phyloP scores from a whole-genome alignment of 2,329 filamentous ascomycete genomes.

The Pseudogymnoascus sp. region DNA sequence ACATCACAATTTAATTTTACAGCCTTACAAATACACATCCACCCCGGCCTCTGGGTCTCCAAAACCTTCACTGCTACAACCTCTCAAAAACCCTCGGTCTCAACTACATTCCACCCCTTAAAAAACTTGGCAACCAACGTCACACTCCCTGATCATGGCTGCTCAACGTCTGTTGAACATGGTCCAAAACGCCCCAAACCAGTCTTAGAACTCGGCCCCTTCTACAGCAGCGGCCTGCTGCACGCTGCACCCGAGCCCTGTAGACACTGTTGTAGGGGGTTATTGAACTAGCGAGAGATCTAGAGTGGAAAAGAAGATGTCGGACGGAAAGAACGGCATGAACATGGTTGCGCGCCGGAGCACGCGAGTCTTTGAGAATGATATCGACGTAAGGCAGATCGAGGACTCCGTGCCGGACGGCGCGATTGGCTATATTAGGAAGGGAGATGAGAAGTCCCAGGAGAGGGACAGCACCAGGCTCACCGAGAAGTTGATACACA shows the following conservation, averaged over 20 bases:
- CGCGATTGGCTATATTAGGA: constrained; percentile 2
- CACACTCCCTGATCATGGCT: constrained; percentile 6
- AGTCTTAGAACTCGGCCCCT: constrained; percentile 5
- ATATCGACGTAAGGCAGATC: constrained; percentile 9
- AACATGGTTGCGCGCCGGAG: constrained; percentile 9
- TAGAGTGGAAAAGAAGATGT: background rate
- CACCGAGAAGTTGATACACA: background rate
- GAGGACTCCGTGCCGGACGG: background rate
- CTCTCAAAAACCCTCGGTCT: background rate
- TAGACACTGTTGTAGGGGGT: constrained; percentile 6
- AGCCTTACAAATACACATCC: constrained; percentile 3
- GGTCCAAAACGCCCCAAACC: constrained; percentile 2
- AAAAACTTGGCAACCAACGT: constrained; percentile 6
- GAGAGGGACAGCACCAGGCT: background rate
- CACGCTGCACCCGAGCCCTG: background rate
- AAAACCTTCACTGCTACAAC: background rate
- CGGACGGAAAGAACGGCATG: constrained; percentile 5
- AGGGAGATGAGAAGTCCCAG: background rate
- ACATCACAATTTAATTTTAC: constrained; percentile 7
- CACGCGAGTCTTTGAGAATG: constrained; percentile 10
- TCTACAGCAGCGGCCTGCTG: constrained; percentile 5
- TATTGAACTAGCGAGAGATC: background rate
- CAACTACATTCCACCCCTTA: background rate
- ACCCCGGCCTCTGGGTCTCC: background rate
- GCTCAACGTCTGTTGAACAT: constrained; percentile 10